A percentile compares a stretch with the other conserved stretches of the same genome.
Conservation (phyloP, 257 asterid species). For the Cynanchum wilfordii region DNA sequence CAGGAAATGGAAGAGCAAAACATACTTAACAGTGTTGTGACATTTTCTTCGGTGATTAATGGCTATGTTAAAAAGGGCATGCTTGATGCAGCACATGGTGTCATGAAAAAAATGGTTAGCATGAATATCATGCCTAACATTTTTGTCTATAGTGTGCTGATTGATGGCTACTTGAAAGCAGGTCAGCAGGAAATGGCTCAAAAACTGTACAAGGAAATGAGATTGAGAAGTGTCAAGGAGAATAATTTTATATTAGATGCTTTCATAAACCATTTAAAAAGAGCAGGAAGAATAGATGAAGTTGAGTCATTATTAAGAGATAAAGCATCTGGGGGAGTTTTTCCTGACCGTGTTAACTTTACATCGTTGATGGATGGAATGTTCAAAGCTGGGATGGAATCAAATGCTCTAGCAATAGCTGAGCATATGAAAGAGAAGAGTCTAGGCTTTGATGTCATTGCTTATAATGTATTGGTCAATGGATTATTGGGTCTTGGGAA, state of each 20-base stretch:
- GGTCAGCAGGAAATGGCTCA: conserved; percentile 54
- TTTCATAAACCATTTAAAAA: conserved; percentile 56
- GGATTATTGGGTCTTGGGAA: conserved; percentile 67
- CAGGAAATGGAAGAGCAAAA: conserved; percentile 55
- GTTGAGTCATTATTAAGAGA: conserved; percentile 53
- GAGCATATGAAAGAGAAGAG: conserved; percentile 56
- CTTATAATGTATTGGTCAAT: conserved; percentile 67
- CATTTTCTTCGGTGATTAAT: conserved; percentile 63
- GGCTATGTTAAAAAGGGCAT: conserved; percentile 65
- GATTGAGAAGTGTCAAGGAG: conserved; percentile 48
- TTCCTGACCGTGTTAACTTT: conserved; percentile 70
- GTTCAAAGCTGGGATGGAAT: conserved; percentile 69
- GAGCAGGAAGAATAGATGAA: conserved; percentile 54
- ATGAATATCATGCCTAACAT: conserved; percentile 56
- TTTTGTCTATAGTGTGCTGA: conserved; percentile 46
- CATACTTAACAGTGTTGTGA: conserved; percentile 55
- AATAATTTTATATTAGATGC: conserved; percentile 54
- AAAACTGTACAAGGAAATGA: conserved; percentile 65
- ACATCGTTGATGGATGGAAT: conserved; percentile 80
- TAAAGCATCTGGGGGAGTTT: conserved; percentile 45
- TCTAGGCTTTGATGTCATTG: conserved; percentile 54
- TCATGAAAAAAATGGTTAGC: conserved; percentile 47
- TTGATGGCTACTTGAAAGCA: conserved; percentile 73
- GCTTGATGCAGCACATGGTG: conserved; percentile 56
- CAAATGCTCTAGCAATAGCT: conserved; percentile 66